Evolutionary conservation across 2,329 filamentous ascomycete genomes (phyloP).

Genomic region (Neonectria magnoliae): DNA sequence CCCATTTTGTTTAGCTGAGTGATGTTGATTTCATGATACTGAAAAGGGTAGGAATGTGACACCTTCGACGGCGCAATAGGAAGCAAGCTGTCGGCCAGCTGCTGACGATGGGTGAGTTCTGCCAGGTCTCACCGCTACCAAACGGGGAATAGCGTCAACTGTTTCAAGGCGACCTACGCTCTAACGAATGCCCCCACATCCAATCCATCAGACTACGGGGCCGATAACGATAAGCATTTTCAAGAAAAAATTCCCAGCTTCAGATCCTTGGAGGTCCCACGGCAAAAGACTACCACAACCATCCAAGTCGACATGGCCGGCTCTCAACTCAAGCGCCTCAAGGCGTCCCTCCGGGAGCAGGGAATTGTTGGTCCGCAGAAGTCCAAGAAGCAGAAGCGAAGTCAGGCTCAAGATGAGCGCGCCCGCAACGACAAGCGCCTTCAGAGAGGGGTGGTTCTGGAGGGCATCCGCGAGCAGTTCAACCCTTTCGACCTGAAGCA

Average conservation of each 20-base stretch:
- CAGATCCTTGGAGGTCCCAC: not conserved
- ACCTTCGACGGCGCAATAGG: not conserved
- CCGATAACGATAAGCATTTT: slow-evolving; percentile 45
- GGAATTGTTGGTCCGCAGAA: slow-evolving; percentile 91
- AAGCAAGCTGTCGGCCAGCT: slow-evolving; percentile 9
- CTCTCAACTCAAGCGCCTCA: slow-evolving; percentile 95
- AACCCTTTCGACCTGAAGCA: slow-evolving; percentile 97
- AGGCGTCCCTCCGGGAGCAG: slow-evolving; percentile 87
- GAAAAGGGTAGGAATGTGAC: not conserved
- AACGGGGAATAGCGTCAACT: slow-evolving; percentile 4
- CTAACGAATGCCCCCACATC: slow-evolving; percentile 22
- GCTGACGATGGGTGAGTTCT: slow-evolving; percentile 32
- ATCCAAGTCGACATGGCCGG: slow-evolving; percentile 75
- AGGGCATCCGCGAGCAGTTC: slow-evolving; percentile 92
- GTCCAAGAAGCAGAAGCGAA: slow-evolving; percentile 93
- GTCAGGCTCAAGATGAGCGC: slow-evolving; percentile 72
- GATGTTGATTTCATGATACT: slow-evolving; percentile 18
- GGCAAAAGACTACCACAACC: slow-evolving; percentile 26
- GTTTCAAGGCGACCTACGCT: not conserved
- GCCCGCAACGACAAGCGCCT: slow-evolving; percentile 77
- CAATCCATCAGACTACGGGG: not conserved
- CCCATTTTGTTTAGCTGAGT: slow-evolving; percentile 50
- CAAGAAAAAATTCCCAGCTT: slow-evolving; percentile 36
- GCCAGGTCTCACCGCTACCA: slow-evolving; percentile 22
- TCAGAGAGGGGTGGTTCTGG: slow-evolving; percentile 79